Base-by-base conservation (phyloP, 768 basidiomycete genomes). In the Mycena galopus region DNA sequence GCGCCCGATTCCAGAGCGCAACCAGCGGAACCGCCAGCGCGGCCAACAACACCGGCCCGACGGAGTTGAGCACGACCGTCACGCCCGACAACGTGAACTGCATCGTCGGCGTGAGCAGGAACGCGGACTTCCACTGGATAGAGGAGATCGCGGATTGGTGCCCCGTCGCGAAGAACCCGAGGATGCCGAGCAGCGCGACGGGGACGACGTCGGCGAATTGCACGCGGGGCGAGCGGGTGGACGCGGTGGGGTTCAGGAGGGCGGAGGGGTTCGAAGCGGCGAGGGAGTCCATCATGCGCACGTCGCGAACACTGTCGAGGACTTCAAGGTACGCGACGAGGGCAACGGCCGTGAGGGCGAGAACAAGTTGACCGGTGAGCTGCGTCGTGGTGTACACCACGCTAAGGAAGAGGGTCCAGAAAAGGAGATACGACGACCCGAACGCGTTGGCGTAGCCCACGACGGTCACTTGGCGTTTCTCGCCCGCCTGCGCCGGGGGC, bases 121-220 rank as follows among this genome's bases (percentile, higher is more conserved):
- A 99, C 9, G 94, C 97, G 1, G 93, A 83, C 80, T 98, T 98
- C 98, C 97, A 99, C 76, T 99, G 97, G 51, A 99, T 89, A 3
- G 95, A 93, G 1, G 95, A 88, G 44, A 99, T 86, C 4, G 92
- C 92, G 1, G 96, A 88, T 81, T 99, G 96, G 77, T 99, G 98
- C 2, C 98, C 97, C 0, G 97, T 98, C 0, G 89, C 86, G 79
- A 94, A 94, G 86, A 97, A 99, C 10, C 88, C 81, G 59, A 95
- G 88, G 44, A 94, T 81, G 0, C 92, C 93, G 14, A 98, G 85
- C 10, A 98, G 87, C 0, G 93, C 92, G 17, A 98, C 80, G 0
- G 93, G 92, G 0, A 90, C 86, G 27, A 94, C 82, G 70, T 97
- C 94, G 9, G 88, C 82, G 80, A 97, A 94, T 10, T 81, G 81